Base-by-base conservation (phyloP, 331 rosid species). In the Telfairia occidentalis region DNA sequence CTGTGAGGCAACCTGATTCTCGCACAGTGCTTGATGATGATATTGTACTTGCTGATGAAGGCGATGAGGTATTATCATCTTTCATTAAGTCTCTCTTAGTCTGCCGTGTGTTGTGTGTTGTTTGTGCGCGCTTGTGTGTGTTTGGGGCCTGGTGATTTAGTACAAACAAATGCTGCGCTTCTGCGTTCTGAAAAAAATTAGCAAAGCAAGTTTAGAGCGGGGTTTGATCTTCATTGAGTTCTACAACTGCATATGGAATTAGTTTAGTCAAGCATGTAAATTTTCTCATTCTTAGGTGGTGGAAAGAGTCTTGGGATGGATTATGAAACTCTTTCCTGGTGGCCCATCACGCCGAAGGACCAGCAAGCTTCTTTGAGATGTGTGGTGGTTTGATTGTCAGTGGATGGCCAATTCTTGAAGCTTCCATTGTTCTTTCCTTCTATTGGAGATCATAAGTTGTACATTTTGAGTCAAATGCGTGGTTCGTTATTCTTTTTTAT, bases 261-360 rank as follows among this genome's bases (percentile, higher is more conserved):
- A 67, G 35, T 67, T 67, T 30, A 13, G 57, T 70, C 40, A 69
- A 8, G 0, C 15, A 16, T 46, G 5, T 49, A 30, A 18, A 30
- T 64, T 26, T 78, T 29, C 43, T 32, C 9, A 15, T 5, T 81
- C 30, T 71, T 71, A 95, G 99, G 99, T 95, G 75, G 97, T 95
- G 72, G 99, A 95, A 83, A 85, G 97, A 80, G 99, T 95, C 63
- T 84, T 90, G 83, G 99, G 99, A 79, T 95, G 99, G 99, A 91
- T 95, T 74, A 95, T 95, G 99, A 88, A 87, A 86, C 89, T 95
- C 67, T 95, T 95, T 77, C 99, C 97, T 0, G 96, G 96, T 11
- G 99, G 99, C 57, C 96, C 99, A 45, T 84, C 99, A 50, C 89
- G 49, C 78, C 87, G 97, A 75, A 87, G 99, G 87, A 90, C 93